Evolutionary conservation across 1,284 basidiomycete genomes (phyloP).

Genomic region (Coniophora puteana): DNA sequence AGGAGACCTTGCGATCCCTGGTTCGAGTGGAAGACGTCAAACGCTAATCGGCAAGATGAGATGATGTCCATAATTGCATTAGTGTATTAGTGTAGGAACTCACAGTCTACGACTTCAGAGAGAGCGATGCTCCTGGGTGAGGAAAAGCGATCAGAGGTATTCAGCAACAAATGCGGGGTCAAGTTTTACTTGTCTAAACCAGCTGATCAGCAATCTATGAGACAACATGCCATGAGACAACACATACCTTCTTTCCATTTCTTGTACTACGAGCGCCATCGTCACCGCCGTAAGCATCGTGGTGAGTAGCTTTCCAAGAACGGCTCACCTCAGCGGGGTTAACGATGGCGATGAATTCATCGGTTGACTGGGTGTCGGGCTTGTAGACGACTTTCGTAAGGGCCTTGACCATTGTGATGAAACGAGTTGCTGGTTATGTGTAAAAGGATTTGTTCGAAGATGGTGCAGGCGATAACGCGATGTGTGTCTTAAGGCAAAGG

Average conservation of each 20-base stretch:
- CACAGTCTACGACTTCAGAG: slow-evolving; percentile 72
- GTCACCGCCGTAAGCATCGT: too few species aligned
- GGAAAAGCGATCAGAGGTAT: slow-evolving; percentile 15
- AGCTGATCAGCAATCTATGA: slow-evolving; percentile 20
- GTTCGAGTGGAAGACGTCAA: slow-evolving; percentile 47
- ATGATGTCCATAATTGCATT: slow-evolving; percentile 4
- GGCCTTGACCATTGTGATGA: slow-evolving; percentile 42
- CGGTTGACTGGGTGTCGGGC: slow-evolving; percentile 63
- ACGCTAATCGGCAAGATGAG: slow-evolving; percentile 35
- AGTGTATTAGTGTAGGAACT: slow-evolving; percentile 22
- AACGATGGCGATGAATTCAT: slow-evolving; percentile 68
- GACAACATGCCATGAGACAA: slow-evolving; percentile 13
- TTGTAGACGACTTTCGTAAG: slow-evolving; percentile 75
- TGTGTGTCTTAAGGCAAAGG: slow-evolving; percentile 11
- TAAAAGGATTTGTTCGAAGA: slow-evolving; percentile 4
- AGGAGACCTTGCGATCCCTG: slow-evolving; percentile 74
- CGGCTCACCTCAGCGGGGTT: slow-evolving; percentile 58
- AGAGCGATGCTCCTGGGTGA: slow-evolving; percentile 59
- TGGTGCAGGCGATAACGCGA: slow-evolving; percentile 3
- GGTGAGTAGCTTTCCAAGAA: slow-evolving; percentile 4
- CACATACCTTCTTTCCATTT: slow-evolving; percentile 76
- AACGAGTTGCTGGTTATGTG: slow-evolving; percentile 6
- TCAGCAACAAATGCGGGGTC: slow-evolving; percentile 7
- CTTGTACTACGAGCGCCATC: slow-evolving; percentile 48
- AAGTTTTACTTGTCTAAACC: slow-evolving; percentile 65